Conservation (phyloP, 2,329 filamentous ascomycete species). For the Aureobasidium sp. region DNA sequence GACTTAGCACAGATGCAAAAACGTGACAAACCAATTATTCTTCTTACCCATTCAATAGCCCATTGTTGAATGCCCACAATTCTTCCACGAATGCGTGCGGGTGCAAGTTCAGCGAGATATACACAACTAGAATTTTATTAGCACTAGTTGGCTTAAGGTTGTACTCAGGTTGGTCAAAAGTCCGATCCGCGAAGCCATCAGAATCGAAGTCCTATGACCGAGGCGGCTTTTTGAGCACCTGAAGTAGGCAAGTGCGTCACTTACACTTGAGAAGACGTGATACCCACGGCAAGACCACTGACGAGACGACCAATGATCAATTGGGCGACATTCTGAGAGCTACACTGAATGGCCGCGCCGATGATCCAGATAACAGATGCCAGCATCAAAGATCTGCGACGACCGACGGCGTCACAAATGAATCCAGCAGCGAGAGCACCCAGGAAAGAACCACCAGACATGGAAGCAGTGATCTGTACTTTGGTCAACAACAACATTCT, state of each 20-base stretch:
- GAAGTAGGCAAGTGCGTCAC: neutral
- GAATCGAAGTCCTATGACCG: neutral
- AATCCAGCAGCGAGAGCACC: constrained; percentile 41
- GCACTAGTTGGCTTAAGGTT: neutral
- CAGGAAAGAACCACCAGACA: constrained; percentile 44
- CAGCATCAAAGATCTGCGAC: constrained; percentile 37
- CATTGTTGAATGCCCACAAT: constrained; percentile 61
- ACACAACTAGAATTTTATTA: constrained; percentile 47
- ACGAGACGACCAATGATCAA: constrained; percentile 65
- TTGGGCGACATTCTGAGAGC: constrained; percentile 32
- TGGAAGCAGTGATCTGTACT: constrained; percentile 37
- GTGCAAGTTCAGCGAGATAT: constrained; percentile 78
- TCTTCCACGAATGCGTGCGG: constrained; percentile 43
- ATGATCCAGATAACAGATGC: constrained; percentile 41
- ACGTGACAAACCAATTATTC: neutral
- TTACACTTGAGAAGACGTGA: constrained; percentile 75
- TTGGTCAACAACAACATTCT: neutral
- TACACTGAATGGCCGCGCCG: constrained; percentile 32
- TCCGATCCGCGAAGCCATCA: neutral
- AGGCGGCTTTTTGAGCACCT: neutral
- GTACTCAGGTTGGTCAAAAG: neutral
- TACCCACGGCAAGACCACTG: constrained; percentile 79
- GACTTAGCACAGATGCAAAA: neutral
- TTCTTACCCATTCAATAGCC: constrained; percentile 55
- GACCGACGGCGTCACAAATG: constrained; percentile 40